A percentile compares a stretch with the other conserved stretches of the same genome.
These are phyloP conservation scores for Sugiyamaella mastotermitis DNA, from an alignment of 805 yeast genomes.

Conservation along the genomic window DNA sequence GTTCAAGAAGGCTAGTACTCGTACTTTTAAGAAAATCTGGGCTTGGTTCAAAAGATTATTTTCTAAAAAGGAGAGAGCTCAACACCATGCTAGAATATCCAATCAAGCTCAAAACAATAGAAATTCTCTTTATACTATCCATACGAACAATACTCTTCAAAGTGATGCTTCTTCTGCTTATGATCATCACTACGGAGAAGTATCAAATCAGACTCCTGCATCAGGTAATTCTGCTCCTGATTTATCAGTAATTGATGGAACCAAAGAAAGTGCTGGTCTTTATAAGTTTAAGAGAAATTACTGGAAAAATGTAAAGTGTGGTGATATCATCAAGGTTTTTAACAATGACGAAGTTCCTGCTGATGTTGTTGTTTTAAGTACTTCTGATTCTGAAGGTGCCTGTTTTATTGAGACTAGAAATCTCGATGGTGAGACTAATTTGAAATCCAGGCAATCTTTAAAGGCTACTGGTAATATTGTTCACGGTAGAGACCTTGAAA, in stretches of 20 bases:
- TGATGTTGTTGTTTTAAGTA: slow-evolving; percentile 59
- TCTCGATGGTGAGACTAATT: slow-evolving; percentile 71
- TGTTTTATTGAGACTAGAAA: slow-evolving; percentile 67
- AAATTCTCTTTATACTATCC: background rate
- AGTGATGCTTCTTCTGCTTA: slow-evolving; percentile 8
- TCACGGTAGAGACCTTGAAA: slow-evolving; percentile 54
- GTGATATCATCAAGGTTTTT: slow-evolving; percentile 62
- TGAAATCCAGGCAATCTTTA: slow-evolving; percentile 53
- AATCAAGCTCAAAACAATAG: background rate
- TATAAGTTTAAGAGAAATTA: slow-evolving; percentile 42
- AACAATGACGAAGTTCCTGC: slow-evolving; percentile 77
- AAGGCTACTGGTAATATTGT: slow-evolving; percentile 47
- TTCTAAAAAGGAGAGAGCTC: background rate
- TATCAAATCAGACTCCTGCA: background rate
- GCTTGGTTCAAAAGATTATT: background rate
- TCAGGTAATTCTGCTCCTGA: background rate
- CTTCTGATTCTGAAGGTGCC: slow-evolving; percentile 65
- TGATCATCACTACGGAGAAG: background rate
- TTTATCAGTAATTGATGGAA: slow-evolving; percentile 29
- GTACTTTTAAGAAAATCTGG: slow-evolving; percentile 6
- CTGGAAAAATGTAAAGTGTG: slow-evolving; percentile 74
- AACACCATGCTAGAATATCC: slow-evolving; percentile 1
- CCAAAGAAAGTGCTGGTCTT: slow-evolving; percentile 24
- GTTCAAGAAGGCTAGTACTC: slow-evolving; percentile 54
- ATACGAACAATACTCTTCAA: background rate